Base-by-base conservation (phyloP, 805 yeast species). In the Nakazawaea pomicola region DNA sequence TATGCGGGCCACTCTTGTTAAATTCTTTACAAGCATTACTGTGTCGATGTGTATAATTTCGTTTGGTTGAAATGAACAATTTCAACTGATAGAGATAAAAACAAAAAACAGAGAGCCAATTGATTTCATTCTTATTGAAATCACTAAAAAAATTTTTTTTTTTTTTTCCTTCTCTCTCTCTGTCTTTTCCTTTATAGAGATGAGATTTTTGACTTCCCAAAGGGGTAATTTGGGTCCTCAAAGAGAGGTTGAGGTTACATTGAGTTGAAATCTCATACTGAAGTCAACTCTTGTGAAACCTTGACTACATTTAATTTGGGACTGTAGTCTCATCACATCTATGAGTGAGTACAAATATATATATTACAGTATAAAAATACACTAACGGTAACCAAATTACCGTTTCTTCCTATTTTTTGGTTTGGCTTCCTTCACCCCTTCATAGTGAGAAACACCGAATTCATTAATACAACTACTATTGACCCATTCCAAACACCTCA, bases 401-500 rank as follows among this genome's bases (percentile, higher is more conserved):
- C 41, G 35, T 29, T 46, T 39, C 7, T 39, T 47, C 21, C 44
- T 45, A 42, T 46, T 47, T 47, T 43, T 49, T 45, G 37, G 47
- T 40, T 40, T 43, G 49, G 30, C 24, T 12, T 32, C 45, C 29
- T 47, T 50, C 2, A 58, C 57, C 1, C 84, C 85, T 12, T 77
- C 83, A 46, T 74, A 79, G 45, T 79, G 76, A 0, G 71, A 60
- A 45, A 68, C 66, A 4, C 78, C 84, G 12, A 67, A 58, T 30
- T 57, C 55, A 10, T 76, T 81, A 12, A 70, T 48, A 1, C 86
- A 84, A 14, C 67, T 60, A 7, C 77, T 68, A 50, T 80, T 80
- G 19, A 77, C 78, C 86, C 87, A 80, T 43, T 74, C 77, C 2
- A 68, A 53, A 24, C 78, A 76, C 39, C 80, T 58, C 16, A 64